phyloP scores from a whole-genome alignment of 768 basidiomycete species.

The Naganishia friedmannii region DNA sequence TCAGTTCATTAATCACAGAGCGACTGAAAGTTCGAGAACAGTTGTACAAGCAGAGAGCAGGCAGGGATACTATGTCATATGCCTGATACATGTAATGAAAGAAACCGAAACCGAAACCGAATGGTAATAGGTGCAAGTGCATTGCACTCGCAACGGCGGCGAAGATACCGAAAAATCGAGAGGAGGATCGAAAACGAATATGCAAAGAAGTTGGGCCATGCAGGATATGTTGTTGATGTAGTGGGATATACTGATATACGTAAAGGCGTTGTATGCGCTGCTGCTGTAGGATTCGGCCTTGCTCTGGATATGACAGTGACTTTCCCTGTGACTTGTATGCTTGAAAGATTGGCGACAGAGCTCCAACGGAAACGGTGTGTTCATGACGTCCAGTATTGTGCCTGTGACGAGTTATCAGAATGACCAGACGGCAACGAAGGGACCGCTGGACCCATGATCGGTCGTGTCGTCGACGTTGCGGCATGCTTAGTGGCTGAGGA shows the following conservation, averaged over 20 bases:
- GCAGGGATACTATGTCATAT: no score
- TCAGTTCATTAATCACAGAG: no score
- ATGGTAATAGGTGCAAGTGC: not conserved
- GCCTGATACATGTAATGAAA: not conserved
- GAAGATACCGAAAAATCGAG: not conserved
- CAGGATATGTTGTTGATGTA: conserved; percentile 2
- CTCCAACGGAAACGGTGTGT: not conserved
- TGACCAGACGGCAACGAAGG: not conserved
- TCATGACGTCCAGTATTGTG: not conserved
- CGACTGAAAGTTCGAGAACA: no score
- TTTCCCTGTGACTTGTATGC: not conserved
- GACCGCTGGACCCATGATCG: not conserved
- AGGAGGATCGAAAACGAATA: conserved; percentile 14
- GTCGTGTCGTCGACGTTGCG: not conserved
- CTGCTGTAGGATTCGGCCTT: not conserved
- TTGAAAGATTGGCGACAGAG: not conserved
- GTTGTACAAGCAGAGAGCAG: no score
- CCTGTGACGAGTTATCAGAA: not conserved
- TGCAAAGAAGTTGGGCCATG: not conserved
- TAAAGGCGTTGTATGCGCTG: not conserved
- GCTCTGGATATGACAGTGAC: not conserved
- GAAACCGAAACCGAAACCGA: not conserved
- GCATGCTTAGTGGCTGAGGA: not conserved
- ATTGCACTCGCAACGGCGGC: not conserved
- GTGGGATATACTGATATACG: not conserved